Conservation (phyloP, 805 yeast genomes). For the Lipomyces kockii region DNA sequence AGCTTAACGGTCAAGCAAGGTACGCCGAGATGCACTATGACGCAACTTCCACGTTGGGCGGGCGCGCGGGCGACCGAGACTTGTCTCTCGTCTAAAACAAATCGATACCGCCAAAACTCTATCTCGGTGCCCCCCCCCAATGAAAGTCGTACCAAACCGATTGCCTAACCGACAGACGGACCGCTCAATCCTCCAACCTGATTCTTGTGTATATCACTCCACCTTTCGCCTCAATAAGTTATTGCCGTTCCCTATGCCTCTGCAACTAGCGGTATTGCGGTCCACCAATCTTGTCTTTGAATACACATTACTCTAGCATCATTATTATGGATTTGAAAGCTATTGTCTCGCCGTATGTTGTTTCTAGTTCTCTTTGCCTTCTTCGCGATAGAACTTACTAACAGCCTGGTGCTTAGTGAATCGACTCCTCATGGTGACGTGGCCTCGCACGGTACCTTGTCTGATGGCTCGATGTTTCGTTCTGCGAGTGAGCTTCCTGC, state of each 20-base stretch:
- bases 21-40: background rate
- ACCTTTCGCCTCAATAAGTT: no score
- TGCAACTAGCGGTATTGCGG: no score
- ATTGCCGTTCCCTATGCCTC: no score
- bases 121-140: background rate
- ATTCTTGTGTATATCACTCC: no score
- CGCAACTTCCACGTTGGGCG: background rate
- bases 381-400: no score
- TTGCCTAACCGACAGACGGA: no score
- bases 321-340: constrained; percentile 26
- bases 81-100: background rate
- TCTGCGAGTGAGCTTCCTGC: constrained; percentile 1
- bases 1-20: background rate
- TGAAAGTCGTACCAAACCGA: background rate
- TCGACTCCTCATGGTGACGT: background rate
- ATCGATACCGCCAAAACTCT: background rate
- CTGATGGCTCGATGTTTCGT: background rate
- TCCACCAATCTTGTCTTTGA: no score
- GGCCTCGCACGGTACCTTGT: no score
- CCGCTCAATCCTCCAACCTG: background rate
- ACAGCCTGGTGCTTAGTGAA: background rate
- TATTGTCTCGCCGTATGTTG: constrained; percentile 25
- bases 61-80: no score
- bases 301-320: no score
- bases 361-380: background rate